Evolutionary conservation across 2,329 filamentous ascomycete genomes (phyloP).

Genomic region (Lasiodiplodia sp.): DNA sequence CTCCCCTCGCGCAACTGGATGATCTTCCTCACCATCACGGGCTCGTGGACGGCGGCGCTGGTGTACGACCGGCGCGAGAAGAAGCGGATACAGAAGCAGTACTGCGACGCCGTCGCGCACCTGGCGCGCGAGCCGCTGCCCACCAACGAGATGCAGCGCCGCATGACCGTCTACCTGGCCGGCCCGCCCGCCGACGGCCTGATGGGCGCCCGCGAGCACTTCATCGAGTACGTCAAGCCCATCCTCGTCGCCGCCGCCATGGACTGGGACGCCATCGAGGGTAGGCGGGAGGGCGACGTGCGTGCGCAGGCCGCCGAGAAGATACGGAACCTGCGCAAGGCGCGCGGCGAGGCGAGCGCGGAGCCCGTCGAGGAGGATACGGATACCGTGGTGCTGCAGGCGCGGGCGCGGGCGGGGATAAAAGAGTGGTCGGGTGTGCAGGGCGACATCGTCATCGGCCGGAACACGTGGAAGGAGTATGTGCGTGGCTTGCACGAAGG

Average conservation of each 20-base stretch:
- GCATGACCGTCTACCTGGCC: constrained; percentile 84
- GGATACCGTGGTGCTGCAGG: constrained; percentile 67
- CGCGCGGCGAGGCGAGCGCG: constrained; percentile 62
- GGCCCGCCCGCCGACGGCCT: constrained; percentile 88
- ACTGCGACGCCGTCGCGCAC: constrained; percentile 84
- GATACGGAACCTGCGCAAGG: constrained; percentile 71
- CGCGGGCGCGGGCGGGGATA: constrained; percentile 72
- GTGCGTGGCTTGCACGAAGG: constrained; percentile 92
- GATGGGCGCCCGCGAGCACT: constrained; percentile 88
- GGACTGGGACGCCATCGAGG: constrained; percentile 97
- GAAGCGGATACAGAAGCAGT: constrained; percentile 82
- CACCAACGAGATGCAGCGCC: constrained; percentile 77
- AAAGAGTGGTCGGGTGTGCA: constrained; percentile 74
- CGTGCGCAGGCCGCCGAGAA: constrained; percentile 85
- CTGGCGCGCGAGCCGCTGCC: constrained; percentile 79
- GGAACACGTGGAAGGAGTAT: constrained; percentile 98
- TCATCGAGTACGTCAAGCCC: constrained; percentile 94
- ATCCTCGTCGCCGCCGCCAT: constrained; percentile 86
- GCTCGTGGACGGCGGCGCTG: constrained; percentile 78
- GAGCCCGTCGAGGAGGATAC: constrained; percentile 58
- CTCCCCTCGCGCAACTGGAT: constrained; percentile 97
- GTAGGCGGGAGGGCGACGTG: constrained; percentile 89
- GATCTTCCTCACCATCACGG: constrained; percentile 86
- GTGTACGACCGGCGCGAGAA: constrained; percentile 94
- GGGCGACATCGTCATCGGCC: constrained; percentile 87